These are phyloP conservation scores for Lenzites betulinus DNA, from an alignment of 768 basidiomycete species.

Conservation along the genomic window DNA sequence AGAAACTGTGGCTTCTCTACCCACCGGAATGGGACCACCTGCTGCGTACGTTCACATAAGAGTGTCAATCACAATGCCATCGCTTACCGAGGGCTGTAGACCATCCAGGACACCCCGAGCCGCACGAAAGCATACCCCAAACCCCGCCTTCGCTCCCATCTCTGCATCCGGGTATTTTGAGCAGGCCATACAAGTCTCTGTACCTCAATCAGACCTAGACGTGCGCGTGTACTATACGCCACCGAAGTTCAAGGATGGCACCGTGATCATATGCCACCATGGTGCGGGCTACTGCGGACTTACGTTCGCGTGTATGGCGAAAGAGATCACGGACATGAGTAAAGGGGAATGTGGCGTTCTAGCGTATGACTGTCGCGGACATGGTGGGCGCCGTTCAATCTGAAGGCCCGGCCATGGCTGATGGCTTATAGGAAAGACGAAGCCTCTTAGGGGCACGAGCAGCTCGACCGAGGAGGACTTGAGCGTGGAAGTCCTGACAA, in stretches of 20 bases:
- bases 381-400: constrained; percentile 57
- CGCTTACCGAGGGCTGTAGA: neutral
- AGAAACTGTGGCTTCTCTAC: constrained; percentile 70
- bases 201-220: constrained; percentile 62
- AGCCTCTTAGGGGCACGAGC: constrained; percentile 39
- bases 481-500: constrained; percentile 67
- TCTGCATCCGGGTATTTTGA: constrained; percentile 77
- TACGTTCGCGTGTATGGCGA: constrained; percentile 90
- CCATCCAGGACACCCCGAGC: constrained; percentile 20
- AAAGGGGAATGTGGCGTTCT: constrained; percentile 80
- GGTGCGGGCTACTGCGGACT: constrained; percentile 92
- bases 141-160: constrained; percentile 72
- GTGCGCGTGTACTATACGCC: constrained; percentile 85
- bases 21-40: constrained; percentile 59
- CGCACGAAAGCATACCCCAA: constrained; percentile 42
- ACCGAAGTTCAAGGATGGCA: constrained; percentile 52
- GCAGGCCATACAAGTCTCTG: constrained; percentile 76
- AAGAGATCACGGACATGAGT: constrained; percentile 62
- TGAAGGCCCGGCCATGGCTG: neutral
- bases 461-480: constrained; percentile 50
- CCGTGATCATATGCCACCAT: constrained; percentile 90
- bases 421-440: constrained; percentile 62
- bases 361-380: constrained; percentile 80
- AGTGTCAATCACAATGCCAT: neutral
- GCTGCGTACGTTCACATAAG: constrained; percentile 49